A percentile compares a stretch with the other conserved stretches of the same genome.
These are phyloP conservation scores for Daldinia caldariorum DNA, from an alignment of 495 filamentous ascomycete species.

Conservation along the genomic window DNA sequence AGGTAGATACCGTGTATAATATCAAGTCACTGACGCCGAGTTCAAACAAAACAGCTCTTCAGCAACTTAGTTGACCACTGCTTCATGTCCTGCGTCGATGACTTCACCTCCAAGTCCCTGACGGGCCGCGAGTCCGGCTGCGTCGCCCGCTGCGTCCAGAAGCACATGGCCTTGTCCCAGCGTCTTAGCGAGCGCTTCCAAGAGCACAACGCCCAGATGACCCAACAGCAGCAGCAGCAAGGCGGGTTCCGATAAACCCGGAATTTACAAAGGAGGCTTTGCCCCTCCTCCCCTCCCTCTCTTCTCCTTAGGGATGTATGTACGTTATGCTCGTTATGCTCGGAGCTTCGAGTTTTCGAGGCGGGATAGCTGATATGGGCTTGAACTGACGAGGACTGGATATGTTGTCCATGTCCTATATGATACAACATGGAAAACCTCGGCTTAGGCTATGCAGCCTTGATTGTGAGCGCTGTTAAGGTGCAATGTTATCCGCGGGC, in stretches of 20 bases:
- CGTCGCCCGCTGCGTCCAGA: conserved; percentile 92
- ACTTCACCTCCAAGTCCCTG: conserved; percentile 97
- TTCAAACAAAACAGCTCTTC: conserved; percentile 75
- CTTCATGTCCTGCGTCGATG: conserved; percentile 96
- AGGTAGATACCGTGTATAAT: no score
- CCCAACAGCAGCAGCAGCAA: conserved; percentile 61
- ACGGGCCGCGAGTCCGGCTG: conserved; percentile 86
- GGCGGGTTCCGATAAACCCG: conserved; percentile 31
- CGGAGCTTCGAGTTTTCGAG: background rate
- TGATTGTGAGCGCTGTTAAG: background rate
- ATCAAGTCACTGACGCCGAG: no score
- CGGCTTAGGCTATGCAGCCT: background rate
- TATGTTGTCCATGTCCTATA: background rate
- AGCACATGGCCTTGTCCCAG: conserved; percentile 87
- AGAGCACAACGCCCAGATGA: conserved; percentile 91
- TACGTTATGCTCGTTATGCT: conserved; percentile 1
- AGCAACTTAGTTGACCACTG: conserved; percentile 93
- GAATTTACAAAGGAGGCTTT: background rate
- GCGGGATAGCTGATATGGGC: background rate
- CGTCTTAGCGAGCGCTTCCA: conserved; percentile 90
- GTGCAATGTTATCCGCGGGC: background rate
- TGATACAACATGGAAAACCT: background rate
- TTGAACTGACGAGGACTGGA: background rate
- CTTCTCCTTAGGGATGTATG: background rate
- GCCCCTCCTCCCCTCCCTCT: no score